Evolutionary conservation across 2,329 filamentous ascomycete species (phyloP).

Genomic region (Ramularia collo-cygni): DNA sequence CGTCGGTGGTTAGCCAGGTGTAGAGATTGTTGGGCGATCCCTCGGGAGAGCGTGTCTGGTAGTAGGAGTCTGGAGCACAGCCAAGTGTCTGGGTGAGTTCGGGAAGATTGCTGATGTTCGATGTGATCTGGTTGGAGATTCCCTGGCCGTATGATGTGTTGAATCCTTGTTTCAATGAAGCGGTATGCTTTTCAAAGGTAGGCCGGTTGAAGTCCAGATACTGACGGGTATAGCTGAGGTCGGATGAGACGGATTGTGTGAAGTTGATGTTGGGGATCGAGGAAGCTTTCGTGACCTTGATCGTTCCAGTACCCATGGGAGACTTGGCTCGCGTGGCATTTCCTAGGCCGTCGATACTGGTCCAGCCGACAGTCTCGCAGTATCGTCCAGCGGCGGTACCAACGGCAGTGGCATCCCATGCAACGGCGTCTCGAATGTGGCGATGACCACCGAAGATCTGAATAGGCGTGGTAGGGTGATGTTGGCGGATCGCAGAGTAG

Average conservation of each 20-base stretch:
- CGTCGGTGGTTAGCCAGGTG: constrained; percentile 14
- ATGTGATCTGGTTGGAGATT: constrained; percentile 13
- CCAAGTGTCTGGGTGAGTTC: constrained; percentile 12
- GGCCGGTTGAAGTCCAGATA: constrained; percentile 63
- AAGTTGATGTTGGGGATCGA: constrained; percentile 13
- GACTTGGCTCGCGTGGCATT: constrained; percentile 37
- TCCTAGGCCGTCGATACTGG: constrained; percentile 55
- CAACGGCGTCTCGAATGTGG: constrained; percentile 54
- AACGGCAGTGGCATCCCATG: constrained; percentile 56
- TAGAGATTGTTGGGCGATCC: constrained; percentile 15
- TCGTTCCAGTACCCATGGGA: constrained; percentile 32
- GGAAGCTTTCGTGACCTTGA: constrained; percentile 27
- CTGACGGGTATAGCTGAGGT: constrained; percentile 46
- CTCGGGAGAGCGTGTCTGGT: constrained; percentile 8
- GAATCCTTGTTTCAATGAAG: constrained; percentile 18
- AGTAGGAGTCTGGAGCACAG: constrained; percentile 15
- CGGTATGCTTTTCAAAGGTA: constrained; percentile 59
- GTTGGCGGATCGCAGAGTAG: constrained; percentile 52
- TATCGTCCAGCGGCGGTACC: constrained; percentile 57
- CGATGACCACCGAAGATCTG: constrained; percentile 51
- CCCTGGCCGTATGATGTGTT: constrained; percentile 15
- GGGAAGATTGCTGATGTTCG: constrained; percentile 13
- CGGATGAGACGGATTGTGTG: constrained; percentile 21
- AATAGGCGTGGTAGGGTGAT: constrained; percentile 52
- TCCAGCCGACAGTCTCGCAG: constrained; percentile 62